Base-by-base conservation (phyloP, 2,329 filamentous ascomycete species). In the Pleoardoris graminearum region DNA sequence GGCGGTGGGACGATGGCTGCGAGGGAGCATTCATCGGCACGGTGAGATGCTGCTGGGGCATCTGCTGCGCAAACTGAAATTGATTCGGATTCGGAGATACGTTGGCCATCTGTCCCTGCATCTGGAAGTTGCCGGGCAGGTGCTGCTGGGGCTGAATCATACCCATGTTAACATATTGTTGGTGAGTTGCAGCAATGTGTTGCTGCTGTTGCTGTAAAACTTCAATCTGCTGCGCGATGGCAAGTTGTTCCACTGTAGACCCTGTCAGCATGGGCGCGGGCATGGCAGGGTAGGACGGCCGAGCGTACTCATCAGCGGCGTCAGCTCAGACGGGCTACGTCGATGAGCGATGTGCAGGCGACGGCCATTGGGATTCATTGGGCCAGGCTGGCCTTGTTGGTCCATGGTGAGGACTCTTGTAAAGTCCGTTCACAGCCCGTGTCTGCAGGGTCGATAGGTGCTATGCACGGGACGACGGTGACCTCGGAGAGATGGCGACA, bases 191-290 rank as follows among this genome's bases (percentile, higher is more conserved):
- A 77, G 95, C 90, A 71, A 97, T 95, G 74, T 97, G 92, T 76
- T 97, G 92, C 75, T 97, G 94, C 75, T 97, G 94, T 75, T 96
- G 91, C 79, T 97, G 93, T 70, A 97, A 83, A 72, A 95, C 84
- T 78, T 97, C 93, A 71, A 97, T 97, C 78, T 97, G 93, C 80
- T 97, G 93, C 79, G 96, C 92, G 73, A 97, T 92, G 72, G 91
- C 91, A 72, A 96, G 85, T 83, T 97, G 92, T 81, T 97, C 93
- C 90, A 97, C 92, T 96, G 67, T 43, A 35, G 19, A 14, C 23
- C 36, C 35, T 53, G 63, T 69, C 58, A 72, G 68, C 60, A 61
- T 7, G 45, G 22, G 23, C 51, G 53, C 48, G 41, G 32, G 22
- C 32, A 25, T 32, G 35, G 33, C 42, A 48, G 51, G 48, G 57